These are phyloP conservation scores for Pulveroboletus sp. DNA, from an alignment of 1,284 basidiomycete genomes.

Conservation along the genomic window DNA sequence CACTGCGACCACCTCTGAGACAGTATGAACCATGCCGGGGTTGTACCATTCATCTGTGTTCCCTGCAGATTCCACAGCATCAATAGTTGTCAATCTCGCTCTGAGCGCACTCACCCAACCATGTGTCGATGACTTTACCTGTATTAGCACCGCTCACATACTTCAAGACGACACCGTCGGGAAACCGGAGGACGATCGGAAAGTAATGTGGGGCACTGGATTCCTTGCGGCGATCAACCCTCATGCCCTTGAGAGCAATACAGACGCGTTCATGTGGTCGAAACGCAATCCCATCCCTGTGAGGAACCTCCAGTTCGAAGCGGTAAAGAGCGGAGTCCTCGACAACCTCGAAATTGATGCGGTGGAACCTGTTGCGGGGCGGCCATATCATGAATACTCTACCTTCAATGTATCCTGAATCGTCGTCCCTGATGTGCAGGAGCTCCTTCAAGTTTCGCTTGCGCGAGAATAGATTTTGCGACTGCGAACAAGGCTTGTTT, in stretches of 20 bases:
- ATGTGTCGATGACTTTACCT: slow-evolving; percentile 37
- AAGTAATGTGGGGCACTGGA: slow-evolving; percentile 31
- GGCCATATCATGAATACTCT: slow-evolving; percentile 44
- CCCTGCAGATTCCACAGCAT: slow-evolving; percentile 5
- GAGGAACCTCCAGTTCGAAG: slow-evolving; percentile 39
- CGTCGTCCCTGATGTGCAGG: slow-evolving; percentile 13
- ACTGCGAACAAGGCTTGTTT: neutral
- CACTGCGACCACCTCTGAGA: slow-evolving; percentile 11
- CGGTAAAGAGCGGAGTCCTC: slow-evolving; percentile 21
- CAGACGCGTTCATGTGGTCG: slow-evolving; percentile 37
- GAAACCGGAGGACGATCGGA: slow-evolving; percentile 37
- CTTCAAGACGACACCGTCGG: slow-evolving; percentile 38
- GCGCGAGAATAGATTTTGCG: slow-evolving; percentile 19
- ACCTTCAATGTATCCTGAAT: slow-evolving; percentile 38
- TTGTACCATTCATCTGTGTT: slow-evolving; percentile 29
- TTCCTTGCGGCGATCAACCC: slow-evolving; percentile 22
- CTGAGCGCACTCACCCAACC: slow-evolving; percentile 33
- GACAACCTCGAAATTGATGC: slow-evolving; percentile 26
- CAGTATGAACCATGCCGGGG: slow-evolving; percentile 11
- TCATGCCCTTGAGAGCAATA: slow-evolving; percentile 43
- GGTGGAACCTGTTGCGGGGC: slow-evolving; percentile 23
- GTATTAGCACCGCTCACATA: slow-evolving; percentile 27
- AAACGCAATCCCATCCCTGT: slow-evolving; percentile 31
- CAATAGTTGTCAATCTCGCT: neutral
- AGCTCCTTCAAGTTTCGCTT: slow-evolving; percentile 26